Evolutionary conservation across 768 basidiomycete genomes (phyloP), one percentile per base, ranked within the genome.

Genomic region (Kwoniella bestiolae): DNA sequence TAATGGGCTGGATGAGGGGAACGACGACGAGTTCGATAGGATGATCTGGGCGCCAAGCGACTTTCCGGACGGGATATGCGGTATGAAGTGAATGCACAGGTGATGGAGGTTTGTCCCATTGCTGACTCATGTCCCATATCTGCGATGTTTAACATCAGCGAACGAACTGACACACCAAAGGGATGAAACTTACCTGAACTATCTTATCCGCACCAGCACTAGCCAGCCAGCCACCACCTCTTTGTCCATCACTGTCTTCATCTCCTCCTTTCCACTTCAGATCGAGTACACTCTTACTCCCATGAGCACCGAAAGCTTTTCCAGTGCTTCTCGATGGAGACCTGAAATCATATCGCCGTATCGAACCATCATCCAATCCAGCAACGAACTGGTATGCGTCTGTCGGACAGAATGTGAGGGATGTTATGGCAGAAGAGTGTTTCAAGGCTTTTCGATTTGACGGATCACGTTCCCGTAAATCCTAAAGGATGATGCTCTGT

Each of bases 91-190:
- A 69, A 46, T 80, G 79, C 3, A 71, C 34, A 0, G 79, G 79
- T 12, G 65, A 64, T n/a, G 72, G 64, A 3, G 71, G 57, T 57
- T 63, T 61, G 12, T 70, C 72, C 76, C 76, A 78, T 6, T 25
- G 46, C 31, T 63, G 60, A 16, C 70, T 65, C 78, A 80, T 78
- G 55, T 80, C 79, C 79, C 79, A 80, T 28, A 80, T 75, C 79
- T 80, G 32, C 7, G 1, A 32, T 41, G 18, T n/a, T n/a, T 25
- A 2, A 38, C 26, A 32, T 35, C 35, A 59, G 50, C 31, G n/a
- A n/a, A n/a, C n/a, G n/a, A n/a, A n/a, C n/a, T n/a, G 53, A 32
- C 18, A 5, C 12, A 21, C 3, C 38, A 8, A 21, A 16, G 18
- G 56, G 0, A 46, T 29, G 12, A 34, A n/a, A 23, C 79, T 56